phyloP scores from a whole-genome alignment of 805 yeast species.

The Pichia ethanolica region DNA sequence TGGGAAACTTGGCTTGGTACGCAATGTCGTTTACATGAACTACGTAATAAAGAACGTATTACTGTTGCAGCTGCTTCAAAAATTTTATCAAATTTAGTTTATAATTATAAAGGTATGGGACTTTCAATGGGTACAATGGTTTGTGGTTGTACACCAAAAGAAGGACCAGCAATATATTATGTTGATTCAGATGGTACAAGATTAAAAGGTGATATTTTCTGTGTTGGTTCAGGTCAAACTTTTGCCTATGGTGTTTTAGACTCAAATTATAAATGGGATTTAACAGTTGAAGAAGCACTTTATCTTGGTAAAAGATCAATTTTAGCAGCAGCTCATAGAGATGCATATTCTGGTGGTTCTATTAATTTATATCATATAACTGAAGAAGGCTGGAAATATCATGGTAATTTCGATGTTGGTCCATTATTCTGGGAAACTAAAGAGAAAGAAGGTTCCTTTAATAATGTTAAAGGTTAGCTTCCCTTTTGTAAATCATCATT shows the following conservation, averaged over 20 bases:
- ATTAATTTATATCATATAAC: slow-evolving; percentile 89
- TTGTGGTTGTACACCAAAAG: slow-evolving; percentile 92
- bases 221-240: slow-evolving; percentile 99
- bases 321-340: slow-evolving; percentile 97
- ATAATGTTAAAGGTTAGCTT: slow-evolving; percentile 55
- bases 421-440: slow-evolving; percentile 87
- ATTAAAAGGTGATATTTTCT: slow-evolving; percentile 86
- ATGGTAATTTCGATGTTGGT: slow-evolving; percentile 92
- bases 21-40: slow-evolving; percentile 91
- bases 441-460: slow-evolving; percentile 81
- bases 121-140: slow-evolving; percentile 98
- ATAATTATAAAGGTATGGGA: slow-evolving; percentile 96
- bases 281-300: slow-evolving; percentile 87
- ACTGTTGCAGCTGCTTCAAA: slow-evolving; percentile 96
- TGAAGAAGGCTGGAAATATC: slow-evolving; percentile 90
- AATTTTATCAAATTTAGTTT: slow-evolving; percentile 82
- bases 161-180: slow-evolving; percentile 91
- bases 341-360: slow-evolving; percentile 96
- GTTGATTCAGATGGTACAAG: slow-evolving; percentile 98
- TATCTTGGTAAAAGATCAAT: slow-evolving; percentile 92
- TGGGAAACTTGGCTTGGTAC: slow-evolving; percentile 99
- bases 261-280: slow-evolving; percentile 86
- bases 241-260: slow-evolving; percentile 98
- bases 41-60: slow-evolving; percentile 90
- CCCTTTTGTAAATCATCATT: too few species aligned